Conservation (phyloP, 1,139 yeast genomes). For the Yamadazyma oceani region DNA sequence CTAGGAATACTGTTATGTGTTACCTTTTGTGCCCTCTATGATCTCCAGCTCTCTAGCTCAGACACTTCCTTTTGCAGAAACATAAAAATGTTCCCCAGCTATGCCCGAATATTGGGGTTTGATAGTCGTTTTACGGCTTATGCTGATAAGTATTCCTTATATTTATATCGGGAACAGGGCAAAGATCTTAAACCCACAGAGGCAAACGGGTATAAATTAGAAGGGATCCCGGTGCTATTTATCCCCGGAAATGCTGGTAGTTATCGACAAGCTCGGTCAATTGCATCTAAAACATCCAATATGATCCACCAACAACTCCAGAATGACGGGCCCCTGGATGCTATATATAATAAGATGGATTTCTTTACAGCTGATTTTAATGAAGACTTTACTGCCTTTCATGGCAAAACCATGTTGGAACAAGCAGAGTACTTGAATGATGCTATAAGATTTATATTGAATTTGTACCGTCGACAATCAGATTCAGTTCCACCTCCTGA, state of each 20-base stretch:
- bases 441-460: constrained; percentile 73
- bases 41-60: constrained; percentile 26
- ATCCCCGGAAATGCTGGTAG: constrained; percentile 99
- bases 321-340: constrained; percentile 25
- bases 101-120: constrained; percentile 69
- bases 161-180: constrained; percentile 75
- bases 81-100: constrained; percentile 75
- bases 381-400: constrained; percentile 95
- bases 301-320: constrained; percentile 32
- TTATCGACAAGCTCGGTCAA: constrained; percentile 81
- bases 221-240: constrained; percentile 85
- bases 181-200: constrained; percentile 57
- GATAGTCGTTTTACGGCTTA: constrained; percentile 68
- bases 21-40: constrained; percentile 18
- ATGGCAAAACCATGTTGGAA: constrained; percentile 88
- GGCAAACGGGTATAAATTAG: constrained; percentile 39
- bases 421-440: constrained; percentile 94
- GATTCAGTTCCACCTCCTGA: constrained; percentile 40
- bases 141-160: constrained; percentile 78
- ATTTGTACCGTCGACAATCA: constrained; percentile 49
- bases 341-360: constrained; percentile 51
- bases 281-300: constrained; percentile 77
- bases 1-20: constrained; percentile 12
- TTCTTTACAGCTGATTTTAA: constrained; percentile 91
- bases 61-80: constrained; percentile 50